Evolutionary conservation across 768 basidiomycete genomes (phyloP), one percentile per base, ranked within the genome.

Genomic region (Coprinopsis marcescibilis): DNA sequence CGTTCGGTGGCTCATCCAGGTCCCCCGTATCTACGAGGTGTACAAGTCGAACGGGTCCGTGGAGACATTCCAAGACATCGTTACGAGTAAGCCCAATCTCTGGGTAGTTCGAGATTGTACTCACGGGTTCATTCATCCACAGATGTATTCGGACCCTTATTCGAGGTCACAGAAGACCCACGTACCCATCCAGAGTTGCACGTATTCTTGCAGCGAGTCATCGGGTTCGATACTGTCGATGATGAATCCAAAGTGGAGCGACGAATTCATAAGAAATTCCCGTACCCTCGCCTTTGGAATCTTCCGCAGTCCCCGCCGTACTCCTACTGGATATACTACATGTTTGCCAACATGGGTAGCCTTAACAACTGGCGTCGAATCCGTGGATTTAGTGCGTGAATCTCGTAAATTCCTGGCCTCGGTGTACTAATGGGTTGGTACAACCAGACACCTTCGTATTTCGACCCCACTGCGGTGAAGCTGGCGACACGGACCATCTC

Each of bases 211-310:
- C 93, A 96, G 64, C 83, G 96, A 4, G 93, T 98, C 4, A 65
- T 98, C 43, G 96, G 96, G 4, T 96, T 99, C 59, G 96, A 98
- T 57, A 93, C 86, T n/a, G 96, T 99, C 17, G 96, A 99, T 55
- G 96, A 99, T 57, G 96, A 99, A 66, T 93, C 89, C 2, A 98
- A 97, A 67, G 72, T 81, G 0, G 96, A 99, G 64, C 72, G 92
- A 46, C 73, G 96, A 21, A 82, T 96, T 36, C 87, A 96, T 60
- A 86, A 84, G 58, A 98, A 96, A 61, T 96, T 89, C 69, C 94
- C 94, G 0, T 90, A 86, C 52, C 94, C 96, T 2, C 75, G 78
- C 32, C 69, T 90, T 32, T 99, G 96, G 96, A 78, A 93, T 62
- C 82, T 87, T 0, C 71, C 72, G 25, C 89, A 94, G 56, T 91